Evolutionary conservation across 306 rosid species (phyloP).

Genomic region (Trifolium fragiferum): DNA sequence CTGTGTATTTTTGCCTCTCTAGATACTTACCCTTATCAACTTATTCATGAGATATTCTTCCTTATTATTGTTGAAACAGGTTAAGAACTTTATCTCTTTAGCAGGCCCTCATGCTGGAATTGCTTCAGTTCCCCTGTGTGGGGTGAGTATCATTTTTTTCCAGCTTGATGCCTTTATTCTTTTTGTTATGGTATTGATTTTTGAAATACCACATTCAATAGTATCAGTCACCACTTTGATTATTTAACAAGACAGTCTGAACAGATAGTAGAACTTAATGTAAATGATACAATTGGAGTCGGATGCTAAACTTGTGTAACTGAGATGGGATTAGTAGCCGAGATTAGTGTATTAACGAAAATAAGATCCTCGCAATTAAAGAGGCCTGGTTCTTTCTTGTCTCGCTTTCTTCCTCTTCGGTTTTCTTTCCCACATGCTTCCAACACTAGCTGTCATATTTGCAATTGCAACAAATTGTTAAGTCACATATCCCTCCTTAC

Average conservation of each 20-base stretch:
- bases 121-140: conserved; percentile 93
- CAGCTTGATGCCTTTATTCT: conserved; percentile 11
- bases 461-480: too few species aligned
- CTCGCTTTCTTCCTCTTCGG: not conserved
- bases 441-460: too few species aligned
- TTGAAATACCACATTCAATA: conserved; percentile 13
- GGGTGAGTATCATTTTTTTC: conserved; percentile 67
- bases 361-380: too few species aligned
- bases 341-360: not conserved
- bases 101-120: conserved; percentile 96
- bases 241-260: conserved; percentile 8
- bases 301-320: too few species aligned
- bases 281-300: not conserved
- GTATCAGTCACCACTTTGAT: conserved; percentile 22
- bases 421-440: not conserved
- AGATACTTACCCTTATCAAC: conserved; percentile 16
- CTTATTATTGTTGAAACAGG: conserved; percentile 56
- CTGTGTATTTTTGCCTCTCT: conserved; percentile 10
- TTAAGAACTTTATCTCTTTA: conserved; percentile 75
- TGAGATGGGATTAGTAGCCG: too few species aligned
- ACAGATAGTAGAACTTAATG: too few species aligned
- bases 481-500: too few species aligned
- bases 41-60: conserved; percentile 9
- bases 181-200: conserved; percentile 14
- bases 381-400: not conserved